Evolutionary conservation across 345 rosid genomes (phyloP).

Genomic region (Populus deltoides): DNA sequence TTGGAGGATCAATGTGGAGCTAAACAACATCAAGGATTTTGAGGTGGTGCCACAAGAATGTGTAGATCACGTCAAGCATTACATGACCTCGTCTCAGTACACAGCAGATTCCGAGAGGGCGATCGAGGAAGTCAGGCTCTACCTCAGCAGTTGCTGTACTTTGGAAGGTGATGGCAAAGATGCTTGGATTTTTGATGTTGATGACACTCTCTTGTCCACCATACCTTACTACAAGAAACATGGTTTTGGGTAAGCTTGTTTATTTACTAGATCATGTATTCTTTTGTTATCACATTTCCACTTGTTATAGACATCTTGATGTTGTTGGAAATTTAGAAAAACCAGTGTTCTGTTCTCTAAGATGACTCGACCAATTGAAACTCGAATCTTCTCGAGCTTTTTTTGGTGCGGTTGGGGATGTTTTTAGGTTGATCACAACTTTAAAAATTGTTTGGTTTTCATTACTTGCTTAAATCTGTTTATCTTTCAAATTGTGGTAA

Average conservation of each 20-base stretch:
- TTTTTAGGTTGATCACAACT: no score
- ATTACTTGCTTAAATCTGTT: no score
- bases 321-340: no score
- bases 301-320: not conserved
- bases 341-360: no score
- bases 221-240: conserved; percentile 64
- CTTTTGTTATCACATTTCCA: not conserved
- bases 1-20: conserved; percentile 79
- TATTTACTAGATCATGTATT: not conserved
- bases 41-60: conserved; percentile 73
- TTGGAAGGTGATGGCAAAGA: conserved; percentile 54
- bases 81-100: conserved; percentile 73
- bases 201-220: conserved; percentile 72
- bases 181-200: conserved; percentile 73
- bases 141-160: conserved; percentile 40
- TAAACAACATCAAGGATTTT: conserved; percentile 60
- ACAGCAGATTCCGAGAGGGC: conserved; percentile 45
- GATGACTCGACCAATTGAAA: no score
- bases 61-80: conserved; percentile 40
- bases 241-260: conserved; percentile 49
- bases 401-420: no score
- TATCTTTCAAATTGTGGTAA: no score
- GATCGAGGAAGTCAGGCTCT: conserved; percentile 47
- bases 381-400: no score
- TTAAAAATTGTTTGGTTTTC: no score